These are phyloP conservation scores for Fusarium nurragi DNA, from an alignment of 2,329 filamentous ascomycete species.

Conservation along the genomic window DNA sequence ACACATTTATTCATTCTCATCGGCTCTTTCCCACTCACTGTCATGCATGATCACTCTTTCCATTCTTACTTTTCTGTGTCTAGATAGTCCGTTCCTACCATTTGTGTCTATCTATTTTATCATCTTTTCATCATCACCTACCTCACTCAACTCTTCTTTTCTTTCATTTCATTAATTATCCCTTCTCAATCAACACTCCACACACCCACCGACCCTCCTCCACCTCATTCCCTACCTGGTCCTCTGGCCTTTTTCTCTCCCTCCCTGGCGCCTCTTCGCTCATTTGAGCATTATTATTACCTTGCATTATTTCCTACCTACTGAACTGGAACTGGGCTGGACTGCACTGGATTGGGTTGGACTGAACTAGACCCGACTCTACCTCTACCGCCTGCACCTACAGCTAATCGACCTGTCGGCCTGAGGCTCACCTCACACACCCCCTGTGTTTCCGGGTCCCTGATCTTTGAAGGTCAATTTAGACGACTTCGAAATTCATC, in stretches of 20 bases:
- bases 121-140: conserved; percentile 8
- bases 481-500: conserved; percentile 35
- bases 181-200: conserved; percentile 37
- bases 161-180: conserved; percentile 39
- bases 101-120: neutral
- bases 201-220: conserved; percentile 39
- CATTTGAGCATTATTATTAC: conserved; percentile 44
- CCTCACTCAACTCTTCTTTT: conserved; percentile 7
- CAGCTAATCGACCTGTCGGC: conserved; percentile 37
- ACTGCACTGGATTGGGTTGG: conserved; percentile 4
- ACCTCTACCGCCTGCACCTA: conserved; percentile 1
- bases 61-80: conserved; percentile 13
- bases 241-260: conserved; percentile 45
- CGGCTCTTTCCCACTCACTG: conserved; percentile 2
- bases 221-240: conserved; percentile 47
- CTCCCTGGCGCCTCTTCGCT: conserved; percentile 49
- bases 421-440: conserved; percentile 37
- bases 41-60: conserved; percentile 9
- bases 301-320: conserved; percentile 40
- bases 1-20: conserved; percentile 17
- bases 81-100: neutral
- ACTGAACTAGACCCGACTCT: conserved; percentile 4
- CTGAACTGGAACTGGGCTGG: neutral
- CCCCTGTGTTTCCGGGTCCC: conserved; percentile 38
- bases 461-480: conserved; percentile 37